A percentile compares a stretch with the other conserved stretches of the same genome.
Conservation (phyloP, 139 green algal genomes). For the Chlamydomonas sphaeroides region DNA sequence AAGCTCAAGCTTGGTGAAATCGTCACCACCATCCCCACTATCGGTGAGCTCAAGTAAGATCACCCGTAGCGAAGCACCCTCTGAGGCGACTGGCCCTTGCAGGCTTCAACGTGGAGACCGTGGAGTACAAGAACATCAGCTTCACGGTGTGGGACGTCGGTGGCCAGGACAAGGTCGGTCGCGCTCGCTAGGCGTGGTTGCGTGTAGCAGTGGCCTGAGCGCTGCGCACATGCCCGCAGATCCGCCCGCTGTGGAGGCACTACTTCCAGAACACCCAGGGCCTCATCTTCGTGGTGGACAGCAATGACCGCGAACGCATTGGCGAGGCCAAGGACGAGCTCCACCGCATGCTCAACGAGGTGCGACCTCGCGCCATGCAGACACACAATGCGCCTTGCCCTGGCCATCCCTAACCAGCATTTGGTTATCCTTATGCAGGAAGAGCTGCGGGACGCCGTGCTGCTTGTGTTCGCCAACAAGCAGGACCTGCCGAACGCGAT, state of each 20-base stretch:
- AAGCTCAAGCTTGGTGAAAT: constrained; percentile 99
- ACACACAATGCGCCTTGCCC: too few species aligned
- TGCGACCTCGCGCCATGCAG: constrained; percentile 31
- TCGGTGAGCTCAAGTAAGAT: constrained; percentile 74
- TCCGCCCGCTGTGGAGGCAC: constrained; percentile 94
- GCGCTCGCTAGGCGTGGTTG: constrained; percentile 82
- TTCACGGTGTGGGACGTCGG: constrained; percentile 98
- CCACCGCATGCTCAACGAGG: constrained; percentile 99
- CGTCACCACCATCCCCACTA: constrained; percentile 98
- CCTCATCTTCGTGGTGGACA: constrained; percentile 99
- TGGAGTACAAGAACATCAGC: constrained; percentile 95
- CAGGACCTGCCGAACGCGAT: constrained; percentile 99
- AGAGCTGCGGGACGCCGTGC: constrained; percentile 96
- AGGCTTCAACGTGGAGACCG: constrained; percentile 95
- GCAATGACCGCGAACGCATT: constrained; percentile 92
- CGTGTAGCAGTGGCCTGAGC: not conserved
- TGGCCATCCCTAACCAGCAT: too few species aligned
- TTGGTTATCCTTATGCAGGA: too few species aligned
- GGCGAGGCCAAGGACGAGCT: constrained; percentile 96
- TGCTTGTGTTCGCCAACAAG: constrained; percentile 99
- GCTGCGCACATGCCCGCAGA: constrained; percentile 61
- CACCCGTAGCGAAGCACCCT: constrained; percentile 19
- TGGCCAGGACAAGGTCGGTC: constrained; percentile 93
- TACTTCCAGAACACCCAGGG: constrained; percentile 99
- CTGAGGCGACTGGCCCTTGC: too few species aligned